Evolutionary conservation across 768 basidiomycete species (phyloP).

Genomic region (Hygrocybe coccinea): DNA sequence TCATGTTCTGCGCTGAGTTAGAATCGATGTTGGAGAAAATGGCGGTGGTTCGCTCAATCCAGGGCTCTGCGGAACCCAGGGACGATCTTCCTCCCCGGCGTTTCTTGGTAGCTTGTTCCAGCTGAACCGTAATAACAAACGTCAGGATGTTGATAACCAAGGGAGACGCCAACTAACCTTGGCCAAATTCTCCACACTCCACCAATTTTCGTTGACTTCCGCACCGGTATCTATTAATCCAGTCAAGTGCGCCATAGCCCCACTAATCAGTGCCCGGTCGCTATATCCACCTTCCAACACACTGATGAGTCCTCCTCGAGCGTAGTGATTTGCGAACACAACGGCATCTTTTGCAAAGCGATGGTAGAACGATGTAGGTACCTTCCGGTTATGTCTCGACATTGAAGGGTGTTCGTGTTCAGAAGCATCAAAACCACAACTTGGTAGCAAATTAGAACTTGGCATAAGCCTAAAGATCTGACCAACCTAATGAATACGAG

Average conservation of each 20-base stretch:
- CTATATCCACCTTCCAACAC: conserved; percentile 96
- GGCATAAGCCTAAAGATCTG: neutral
- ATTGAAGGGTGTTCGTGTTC: conserved; percentile 88
- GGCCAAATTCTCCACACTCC: conserved; percentile 54
- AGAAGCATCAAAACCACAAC: conserved; percentile 92
- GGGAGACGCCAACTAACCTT: conserved; percentile 39
- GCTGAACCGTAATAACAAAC: conserved; percentile 31
- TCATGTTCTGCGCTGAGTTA: conserved; percentile 17
- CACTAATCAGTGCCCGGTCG: conserved; percentile 81
- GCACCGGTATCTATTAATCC: conserved; percentile 51
- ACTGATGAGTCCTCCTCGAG: conserved; percentile 70
- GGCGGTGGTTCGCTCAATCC: conserved; percentile 54
- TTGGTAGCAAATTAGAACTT: conserved; percentile 26
- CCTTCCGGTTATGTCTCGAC: conserved; percentile 88
- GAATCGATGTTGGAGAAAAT: conserved; percentile 45
- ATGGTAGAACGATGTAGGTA: conserved; percentile 81
- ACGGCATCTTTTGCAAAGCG: conserved; percentile 74
- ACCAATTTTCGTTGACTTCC: conserved; percentile 54
- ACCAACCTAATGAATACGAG: conserved; percentile 81
- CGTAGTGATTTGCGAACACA: conserved; percentile 57
- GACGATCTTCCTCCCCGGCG: conserved; percentile 43
- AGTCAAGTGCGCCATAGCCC: conserved; percentile 72
- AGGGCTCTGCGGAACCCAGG: conserved; percentile 40
- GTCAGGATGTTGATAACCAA: neutral
- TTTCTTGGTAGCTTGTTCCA: conserved; percentile 63